Evolutionary conservation across 768 basidiomycete genomes (phyloP).

Genomic region (Crassisporium funariophilum): DNA sequence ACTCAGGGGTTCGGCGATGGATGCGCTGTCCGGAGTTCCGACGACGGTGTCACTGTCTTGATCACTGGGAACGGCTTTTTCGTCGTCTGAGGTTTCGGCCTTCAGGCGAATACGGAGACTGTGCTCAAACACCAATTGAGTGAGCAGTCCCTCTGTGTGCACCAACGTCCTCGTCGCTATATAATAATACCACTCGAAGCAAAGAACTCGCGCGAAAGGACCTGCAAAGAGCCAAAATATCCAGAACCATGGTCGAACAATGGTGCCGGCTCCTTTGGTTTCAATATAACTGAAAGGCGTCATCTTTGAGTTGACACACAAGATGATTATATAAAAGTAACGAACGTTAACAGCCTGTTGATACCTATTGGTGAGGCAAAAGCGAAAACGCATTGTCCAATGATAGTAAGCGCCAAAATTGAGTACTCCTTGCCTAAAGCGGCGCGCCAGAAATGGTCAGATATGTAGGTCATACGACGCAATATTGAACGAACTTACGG

Average conservation of each 20-base stretch:
- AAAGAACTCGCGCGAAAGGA: constrained; percentile 42
- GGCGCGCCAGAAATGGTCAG: background rate
- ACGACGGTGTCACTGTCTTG: background rate
- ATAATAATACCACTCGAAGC: constrained; percentile 57
- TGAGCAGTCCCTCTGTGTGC: constrained; percentile 42
- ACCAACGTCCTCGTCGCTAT: constrained; percentile 43
- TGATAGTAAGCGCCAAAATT: constrained; percentile 28
- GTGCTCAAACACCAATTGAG: constrained; percentile 45
- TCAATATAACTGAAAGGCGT: constrained; percentile 53
- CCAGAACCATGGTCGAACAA: constrained; percentile 72
- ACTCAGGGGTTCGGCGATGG: constrained; percentile 4
- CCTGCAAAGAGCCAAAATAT: constrained; percentile 52
- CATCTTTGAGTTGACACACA: background rate
- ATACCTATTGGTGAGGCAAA: constrained; percentile 43
- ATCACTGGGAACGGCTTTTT: no score
- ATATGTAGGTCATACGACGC: background rate
- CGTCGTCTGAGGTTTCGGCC: constrained; percentile 40
- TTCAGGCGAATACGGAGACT: constrained; percentile 64
- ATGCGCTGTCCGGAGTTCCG: constrained; percentile 6
- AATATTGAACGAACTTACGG: constrained; percentile 15
- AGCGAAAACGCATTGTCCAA: constrained; percentile 24
- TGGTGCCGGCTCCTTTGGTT: constrained; percentile 45
- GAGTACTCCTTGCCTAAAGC: constrained; percentile 35
- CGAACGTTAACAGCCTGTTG: constrained; percentile 38
- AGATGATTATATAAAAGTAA: background rate